These are phyloP conservation scores for Kodamaea kakaduensis DNA, from an alignment of 805 yeast species.

Conservation along the genomic window DNA sequence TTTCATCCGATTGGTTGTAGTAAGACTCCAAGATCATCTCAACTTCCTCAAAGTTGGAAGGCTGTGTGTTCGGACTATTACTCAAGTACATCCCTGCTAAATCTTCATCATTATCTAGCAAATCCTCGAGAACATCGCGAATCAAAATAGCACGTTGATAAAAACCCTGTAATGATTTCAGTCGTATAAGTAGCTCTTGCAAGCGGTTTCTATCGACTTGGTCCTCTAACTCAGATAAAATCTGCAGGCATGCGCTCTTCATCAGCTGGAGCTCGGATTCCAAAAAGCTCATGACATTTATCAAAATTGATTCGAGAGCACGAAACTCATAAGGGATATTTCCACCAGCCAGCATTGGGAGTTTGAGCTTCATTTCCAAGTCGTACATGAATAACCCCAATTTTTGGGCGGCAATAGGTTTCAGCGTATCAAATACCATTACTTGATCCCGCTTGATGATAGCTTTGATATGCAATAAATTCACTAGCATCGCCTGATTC, in stretches of 20 bases:
- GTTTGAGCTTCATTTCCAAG: slow-evolving; percentile 65
- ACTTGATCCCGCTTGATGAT: slow-evolving; percentile 77
- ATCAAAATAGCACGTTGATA: slow-evolving; percentile 74
- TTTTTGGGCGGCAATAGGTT: slow-evolving; percentile 61
- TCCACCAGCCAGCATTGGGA: slow-evolving; percentile 15
- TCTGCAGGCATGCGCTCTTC: slow-evolving; percentile 52
- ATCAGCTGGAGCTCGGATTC: slow-evolving; percentile 72
- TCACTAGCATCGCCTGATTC: slow-evolving; percentile 72
- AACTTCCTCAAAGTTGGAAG: slow-evolving; percentile 58
- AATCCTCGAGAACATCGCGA: slow-evolving; percentile 75
- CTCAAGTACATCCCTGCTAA: slow-evolving; percentile 74
- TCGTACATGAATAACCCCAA: slow-evolving; percentile 82
- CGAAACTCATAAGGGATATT: slow-evolving; percentile 61
- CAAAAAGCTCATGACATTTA: slow-evolving; percentile 73
- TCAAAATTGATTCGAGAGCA: slow-evolving; percentile 77
- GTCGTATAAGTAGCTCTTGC: slow-evolving; percentile 66
- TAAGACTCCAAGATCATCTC: slow-evolving; percentile 88
- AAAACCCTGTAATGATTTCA: slow-evolving; percentile 67
- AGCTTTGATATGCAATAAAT: slow-evolving; percentile 84
- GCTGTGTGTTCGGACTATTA: slow-evolving; percentile 26
- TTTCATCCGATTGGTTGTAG: slow-evolving; percentile 88
- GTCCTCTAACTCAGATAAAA: slow-evolving; percentile 68
- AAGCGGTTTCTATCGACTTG: slow-evolving; percentile 74
- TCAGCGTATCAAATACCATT: slow-evolving; percentile 76
- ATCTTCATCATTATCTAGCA: slow-evolving; percentile 84